Percentiles rank a stretch among this genome's conserved stretches.
Conservation (phyloP, 805 yeast species). For the Komagataella populi region DNA sequence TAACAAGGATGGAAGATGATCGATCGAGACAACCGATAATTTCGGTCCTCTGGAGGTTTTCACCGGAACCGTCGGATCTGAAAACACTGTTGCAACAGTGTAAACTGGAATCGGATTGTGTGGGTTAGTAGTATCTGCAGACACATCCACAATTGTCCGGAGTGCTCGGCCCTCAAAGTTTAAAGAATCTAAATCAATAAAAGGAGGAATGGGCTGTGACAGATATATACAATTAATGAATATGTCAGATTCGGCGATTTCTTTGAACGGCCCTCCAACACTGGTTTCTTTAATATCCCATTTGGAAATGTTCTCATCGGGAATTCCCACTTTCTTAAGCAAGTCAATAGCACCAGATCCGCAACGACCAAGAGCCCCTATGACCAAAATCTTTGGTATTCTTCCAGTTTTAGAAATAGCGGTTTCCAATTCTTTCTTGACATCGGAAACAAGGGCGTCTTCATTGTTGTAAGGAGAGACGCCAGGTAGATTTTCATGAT, state of each 20-base stretch:
- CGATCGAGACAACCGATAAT: constrained; percentile 86
- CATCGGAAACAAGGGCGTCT: constrained; percentile 55
- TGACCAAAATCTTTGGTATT: constrained; percentile 71
- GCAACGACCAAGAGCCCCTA: constrained; percentile 98
- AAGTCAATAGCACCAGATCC: constrained; percentile 94
- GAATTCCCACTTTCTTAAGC: constrained; percentile 72
- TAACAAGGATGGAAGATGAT: constrained; percentile 86
- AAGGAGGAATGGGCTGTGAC: constrained; percentile 89
- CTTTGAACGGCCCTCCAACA: constrained; percentile 93
- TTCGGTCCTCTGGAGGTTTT: constrained; percentile 71
- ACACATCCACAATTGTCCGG: constrained; percentile 90
- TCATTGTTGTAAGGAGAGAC: constrained; percentile 79
- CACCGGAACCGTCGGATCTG: constrained; percentile 81
- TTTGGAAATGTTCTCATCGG: constrained; percentile 67
- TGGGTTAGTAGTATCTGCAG: constrained; percentile 98
- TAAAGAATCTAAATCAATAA: constrained; percentile 56
- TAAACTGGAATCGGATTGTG: constrained; percentile 97
- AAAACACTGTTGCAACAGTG: constrained; percentile 77
- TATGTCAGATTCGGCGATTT: constrained; percentile 77
- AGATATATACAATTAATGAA: constrained; percentile 94
- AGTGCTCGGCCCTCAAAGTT: constrained; percentile 59
- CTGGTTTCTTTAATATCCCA: constrained; percentile 98
- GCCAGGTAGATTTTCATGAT: constrained; percentile 59
- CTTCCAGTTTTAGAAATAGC: constrained; percentile 47
- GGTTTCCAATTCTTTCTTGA: constrained; percentile 39